Evolutionary conservation across 495 filamentous ascomycete species (phyloP).

Genomic region (Durotheca rogersii): DNA sequence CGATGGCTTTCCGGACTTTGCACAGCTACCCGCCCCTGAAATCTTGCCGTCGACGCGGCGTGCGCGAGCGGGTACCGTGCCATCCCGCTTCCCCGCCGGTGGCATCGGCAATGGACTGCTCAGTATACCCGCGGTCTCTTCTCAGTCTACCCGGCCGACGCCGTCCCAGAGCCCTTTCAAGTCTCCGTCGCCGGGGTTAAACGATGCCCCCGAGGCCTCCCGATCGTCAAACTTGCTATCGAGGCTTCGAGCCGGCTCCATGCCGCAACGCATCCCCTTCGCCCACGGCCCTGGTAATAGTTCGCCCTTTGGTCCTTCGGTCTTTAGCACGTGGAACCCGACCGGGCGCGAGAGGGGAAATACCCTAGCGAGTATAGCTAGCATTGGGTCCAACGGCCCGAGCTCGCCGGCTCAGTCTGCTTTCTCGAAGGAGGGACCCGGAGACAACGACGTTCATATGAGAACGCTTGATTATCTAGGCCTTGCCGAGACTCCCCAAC

Average conservation of each 20-base stretch:
- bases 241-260: slow-evolving; percentile 87
- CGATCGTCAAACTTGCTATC: slow-evolving; percentile 74
- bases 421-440: slow-evolving; percentile 83
- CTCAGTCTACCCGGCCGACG: slow-evolving; percentile 83
- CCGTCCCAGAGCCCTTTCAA: slow-evolving; percentile 90
- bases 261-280: slow-evolving; percentile 83
- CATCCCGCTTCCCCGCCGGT: slow-evolving; percentile 83
- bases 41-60: slow-evolving; percentile 61
- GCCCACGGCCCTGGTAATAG: slow-evolving; percentile 52
- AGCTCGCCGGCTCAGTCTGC: slow-evolving; percentile 86
- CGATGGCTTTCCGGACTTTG: slow-evolving; percentile 91
- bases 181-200: slow-evolving; percentile 67
- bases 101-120: slow-evolving; percentile 59
- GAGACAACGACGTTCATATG: slow-evolving; percentile 80
- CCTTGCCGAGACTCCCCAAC: slow-evolving; percentile 90
- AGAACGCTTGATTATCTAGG: slow-evolving; percentile 95
- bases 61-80: slow-evolving; percentile 92
- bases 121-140: slow-evolving; percentile 63
- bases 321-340: slow-evolving; percentile 86
- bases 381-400: slow-evolving; percentile 73
- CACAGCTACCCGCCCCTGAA: slow-evolving; percentile 60
- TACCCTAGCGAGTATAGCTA: slow-evolving; percentile 80
- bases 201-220: slow-evolving; percentile 60
- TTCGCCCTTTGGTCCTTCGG: slow-evolving; percentile 79
- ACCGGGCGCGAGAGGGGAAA: slow-evolving; percentile 71